Percentiles rank a stretch among this genome's conserved stretches.
phyloP scores from a whole-genome alignment of 176 grass and related monocot species.

The Rhynchospora breviuscula region DNA sequence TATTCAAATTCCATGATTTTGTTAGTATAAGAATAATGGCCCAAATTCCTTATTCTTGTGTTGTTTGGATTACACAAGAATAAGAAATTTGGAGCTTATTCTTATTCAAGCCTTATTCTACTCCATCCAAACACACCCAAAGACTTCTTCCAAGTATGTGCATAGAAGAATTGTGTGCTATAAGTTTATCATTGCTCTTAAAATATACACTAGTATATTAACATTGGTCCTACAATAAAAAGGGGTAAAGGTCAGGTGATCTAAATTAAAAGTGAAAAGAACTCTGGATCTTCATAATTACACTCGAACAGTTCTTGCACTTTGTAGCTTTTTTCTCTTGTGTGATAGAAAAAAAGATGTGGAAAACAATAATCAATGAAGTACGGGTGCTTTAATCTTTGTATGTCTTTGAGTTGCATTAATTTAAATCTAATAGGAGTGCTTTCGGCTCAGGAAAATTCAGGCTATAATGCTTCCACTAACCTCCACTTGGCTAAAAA shows the following conservation, averaged over 20 bases:
- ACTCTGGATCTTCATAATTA: constrained; percentile 19
- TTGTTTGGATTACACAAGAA: too few relatives aligned
- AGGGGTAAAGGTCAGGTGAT: not conserved
- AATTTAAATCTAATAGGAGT: constrained; percentile 11
- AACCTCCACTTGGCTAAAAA: constrained; percentile 19
- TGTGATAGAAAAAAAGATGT: not conserved
- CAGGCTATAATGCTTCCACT: constrained; percentile 22
- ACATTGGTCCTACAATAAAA: not conserved
- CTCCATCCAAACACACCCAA: too few relatives aligned
- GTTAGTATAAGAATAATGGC: too few relatives aligned
- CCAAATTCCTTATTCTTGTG: too few relatives aligned
- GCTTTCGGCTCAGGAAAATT: constrained; percentile 12
- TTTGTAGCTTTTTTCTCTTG: constrained; percentile 9
- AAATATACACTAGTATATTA: not conserved
- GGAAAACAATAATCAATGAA: not conserved
- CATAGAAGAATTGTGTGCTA: not conserved
- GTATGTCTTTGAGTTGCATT: not conserved
- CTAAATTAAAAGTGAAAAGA: constrained; percentile 10
- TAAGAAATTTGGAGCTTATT: too few relatives aligned
- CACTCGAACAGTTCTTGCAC: not conserved
- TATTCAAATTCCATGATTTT: too few relatives aligned
- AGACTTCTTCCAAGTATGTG: not conserved
- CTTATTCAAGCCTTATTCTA: too few relatives aligned
- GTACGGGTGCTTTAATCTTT: constrained; percentile 4
- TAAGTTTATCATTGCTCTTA: not conserved